Percentiles rank a stretch among this genome's conserved stretches.
phyloP scores from a whole-genome alignment of 345 rosid species.

The Pugionium cornutum region DNA sequence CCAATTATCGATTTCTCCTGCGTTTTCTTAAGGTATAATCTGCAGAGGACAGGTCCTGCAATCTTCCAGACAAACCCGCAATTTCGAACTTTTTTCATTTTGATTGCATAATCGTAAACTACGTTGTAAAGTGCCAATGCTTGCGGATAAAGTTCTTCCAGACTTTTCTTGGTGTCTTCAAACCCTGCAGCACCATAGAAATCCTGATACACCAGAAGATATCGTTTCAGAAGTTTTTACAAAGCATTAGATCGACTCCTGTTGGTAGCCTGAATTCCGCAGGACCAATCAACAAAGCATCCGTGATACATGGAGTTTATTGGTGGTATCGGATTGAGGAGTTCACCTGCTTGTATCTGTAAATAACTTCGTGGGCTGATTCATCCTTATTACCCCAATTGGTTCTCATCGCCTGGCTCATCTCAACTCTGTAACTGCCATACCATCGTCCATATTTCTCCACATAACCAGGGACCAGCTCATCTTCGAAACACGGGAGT shows the following conservation, averaged over 20 bases:
- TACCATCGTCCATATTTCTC: slow-evolving; percentile 46
- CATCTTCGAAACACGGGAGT: slow-evolving; percentile 50
- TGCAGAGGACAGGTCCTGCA: slow-evolving; percentile 66
- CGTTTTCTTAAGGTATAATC: slow-evolving; percentile 28
- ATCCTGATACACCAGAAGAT: slow-evolving; percentile 37
- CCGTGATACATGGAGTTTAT: background rate
- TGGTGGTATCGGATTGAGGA: slow-evolving; percentile 3
- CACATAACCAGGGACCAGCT: slow-evolving; percentile 22
- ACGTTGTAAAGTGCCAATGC: slow-evolving; percentile 60
- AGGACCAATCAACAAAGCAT: background rate
- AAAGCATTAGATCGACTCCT: background rate
- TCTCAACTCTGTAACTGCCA: slow-evolving; percentile 49
- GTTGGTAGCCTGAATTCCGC: background rate
- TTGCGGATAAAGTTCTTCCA: slow-evolving; percentile 48
- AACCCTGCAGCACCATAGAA: slow-evolving; percentile 56
- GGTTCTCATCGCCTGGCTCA: slow-evolving; percentile 39
- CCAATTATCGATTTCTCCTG: slow-evolving; percentile 34
- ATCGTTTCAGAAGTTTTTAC: background rate
- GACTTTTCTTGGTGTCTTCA: slow-evolving; percentile 45
- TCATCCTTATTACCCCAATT: slow-evolving; percentile 6
- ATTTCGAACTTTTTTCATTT: background rate
- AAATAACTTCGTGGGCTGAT: slow-evolving; percentile 41
- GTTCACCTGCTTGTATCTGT: slow-evolving; percentile 60
- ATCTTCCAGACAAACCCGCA: slow-evolving; percentile 67
- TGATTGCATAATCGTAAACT: slow-evolving; percentile 48